phyloP scores from a whole-genome alignment of 2,329 filamentous ascomycete genomes.

The Botrytis deweyae region DNA sequence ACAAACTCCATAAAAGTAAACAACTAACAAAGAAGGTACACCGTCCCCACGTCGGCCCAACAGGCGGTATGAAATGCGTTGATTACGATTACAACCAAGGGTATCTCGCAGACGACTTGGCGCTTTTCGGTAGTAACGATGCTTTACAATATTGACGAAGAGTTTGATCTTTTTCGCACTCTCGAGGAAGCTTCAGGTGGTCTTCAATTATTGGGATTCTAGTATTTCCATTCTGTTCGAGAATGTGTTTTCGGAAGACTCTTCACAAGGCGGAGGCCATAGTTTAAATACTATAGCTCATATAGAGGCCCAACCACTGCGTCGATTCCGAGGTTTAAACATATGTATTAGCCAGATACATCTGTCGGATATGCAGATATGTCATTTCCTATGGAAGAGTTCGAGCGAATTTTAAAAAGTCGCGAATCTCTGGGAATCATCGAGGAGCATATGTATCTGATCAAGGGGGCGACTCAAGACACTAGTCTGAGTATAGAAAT shows the following conservation, averaged over 20 bases:
- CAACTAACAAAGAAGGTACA: neutral
- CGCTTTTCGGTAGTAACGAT: neutral
- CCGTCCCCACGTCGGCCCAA: neutral
- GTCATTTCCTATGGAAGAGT: neutral
- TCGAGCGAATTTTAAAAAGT: neutral
- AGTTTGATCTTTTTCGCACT: no score
- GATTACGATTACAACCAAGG: constrained; percentile 2
- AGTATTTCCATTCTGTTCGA: no score
- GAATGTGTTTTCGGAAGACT: no score
- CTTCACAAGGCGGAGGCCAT: no score
- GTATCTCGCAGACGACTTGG: neutral
- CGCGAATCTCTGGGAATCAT: neutral
- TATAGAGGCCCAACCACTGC: no score
- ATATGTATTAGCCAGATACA: no score
- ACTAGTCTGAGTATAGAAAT: neutral
- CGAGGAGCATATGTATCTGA: neutral
- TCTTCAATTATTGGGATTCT: no score
- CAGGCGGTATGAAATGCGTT: neutral
- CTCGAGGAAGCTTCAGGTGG: no score
- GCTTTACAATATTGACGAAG: neutral
- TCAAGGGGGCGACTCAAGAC: no score
- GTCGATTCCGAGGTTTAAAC: no score
- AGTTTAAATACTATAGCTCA: no score
- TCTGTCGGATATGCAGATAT: neutral
- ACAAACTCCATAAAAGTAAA: neutral